A percentile compares a stretch with the other conserved stretches of the same genome.
phyloP scores from a whole-genome alignment of 768 basidiomycete genomes.

The Auricularia heimuer region DNA sequence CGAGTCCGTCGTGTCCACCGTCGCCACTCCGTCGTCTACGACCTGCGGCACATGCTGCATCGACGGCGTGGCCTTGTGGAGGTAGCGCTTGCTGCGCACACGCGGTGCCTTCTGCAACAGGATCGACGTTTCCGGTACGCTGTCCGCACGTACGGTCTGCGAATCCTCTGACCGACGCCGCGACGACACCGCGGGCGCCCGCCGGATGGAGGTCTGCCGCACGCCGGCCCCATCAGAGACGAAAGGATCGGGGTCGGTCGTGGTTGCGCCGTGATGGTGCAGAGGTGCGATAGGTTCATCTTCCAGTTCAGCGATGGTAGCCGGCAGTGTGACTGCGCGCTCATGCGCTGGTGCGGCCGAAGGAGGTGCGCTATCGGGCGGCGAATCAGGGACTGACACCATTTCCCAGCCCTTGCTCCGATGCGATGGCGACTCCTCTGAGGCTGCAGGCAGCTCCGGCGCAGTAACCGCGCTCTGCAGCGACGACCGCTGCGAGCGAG shows the following conservation, averaged over 20 bases:
- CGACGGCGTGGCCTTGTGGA: neutral
- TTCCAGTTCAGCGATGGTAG: neutral
- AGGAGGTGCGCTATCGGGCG: neutral
- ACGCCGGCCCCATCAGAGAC: neutral
- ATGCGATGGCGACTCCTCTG: neutral
- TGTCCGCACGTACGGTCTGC: neutral
- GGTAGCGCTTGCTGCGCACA: neutral
- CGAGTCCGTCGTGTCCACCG: neutral
- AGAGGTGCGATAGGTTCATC: neutral
- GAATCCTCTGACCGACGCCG: neutral
- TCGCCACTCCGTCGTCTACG: neutral
- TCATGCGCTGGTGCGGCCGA: neutral
- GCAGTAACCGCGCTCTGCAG: neutral
- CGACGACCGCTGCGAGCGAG: neutral
- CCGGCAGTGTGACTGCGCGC: neutral
- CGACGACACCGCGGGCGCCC: neutral
- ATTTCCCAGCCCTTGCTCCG: neutral
- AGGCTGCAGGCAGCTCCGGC: neutral
- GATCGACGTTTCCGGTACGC: neutral
- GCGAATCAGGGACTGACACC: neutral
- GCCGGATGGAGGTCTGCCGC: neutral
- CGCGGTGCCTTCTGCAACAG: neutral
- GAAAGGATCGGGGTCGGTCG: neutral
- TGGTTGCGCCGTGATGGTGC: neutral
- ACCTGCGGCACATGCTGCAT: neutral